Conservation (phyloP, 2,329 filamentous ascomycete species). For the Neofusicoccum sp. region DNA sequence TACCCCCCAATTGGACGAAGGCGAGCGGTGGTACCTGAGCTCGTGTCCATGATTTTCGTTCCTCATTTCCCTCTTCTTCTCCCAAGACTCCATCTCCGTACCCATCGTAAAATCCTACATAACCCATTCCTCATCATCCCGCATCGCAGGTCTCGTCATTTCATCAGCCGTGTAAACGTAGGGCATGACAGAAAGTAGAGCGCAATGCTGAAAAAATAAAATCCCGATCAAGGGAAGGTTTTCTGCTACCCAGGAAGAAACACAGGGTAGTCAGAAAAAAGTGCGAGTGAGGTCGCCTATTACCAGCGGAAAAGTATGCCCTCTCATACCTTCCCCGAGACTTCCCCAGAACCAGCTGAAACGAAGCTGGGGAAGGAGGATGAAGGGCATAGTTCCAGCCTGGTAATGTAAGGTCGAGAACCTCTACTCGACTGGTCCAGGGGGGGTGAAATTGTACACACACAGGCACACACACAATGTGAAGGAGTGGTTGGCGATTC, state of each 20-base stretch:
- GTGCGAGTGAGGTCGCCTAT: constrained; percentile 14
- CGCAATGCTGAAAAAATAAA: no score
- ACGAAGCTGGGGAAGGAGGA: constrained; percentile 16
- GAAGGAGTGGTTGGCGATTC: constrained; percentile 6
- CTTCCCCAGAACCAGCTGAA: constrained; percentile 19
- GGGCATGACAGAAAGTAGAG: no score
- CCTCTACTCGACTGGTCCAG: constrained; percentile 12
- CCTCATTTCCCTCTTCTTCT: background rate
- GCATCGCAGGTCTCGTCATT: no score
- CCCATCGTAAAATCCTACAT: constrained; percentile 2
- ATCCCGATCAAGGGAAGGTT: background rate
- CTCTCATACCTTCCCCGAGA: background rate
- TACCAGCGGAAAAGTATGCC: constrained; percentile 1
- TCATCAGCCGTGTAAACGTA: no score
- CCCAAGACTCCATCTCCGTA: background rate
- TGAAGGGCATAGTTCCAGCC: background rate
- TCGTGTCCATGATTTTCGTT: constrained; percentile 11
- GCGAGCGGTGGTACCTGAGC: constrained; percentile 2
- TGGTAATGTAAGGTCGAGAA: constrained; percentile 8
- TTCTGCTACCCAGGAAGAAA: no score
- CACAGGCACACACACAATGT: constrained; percentile 18
- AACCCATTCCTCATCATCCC: no score
- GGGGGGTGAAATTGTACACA: background rate
- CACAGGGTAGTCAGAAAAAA: no score
- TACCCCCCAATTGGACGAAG: background rate